Percentiles rank a stretch among this genome's conserved stretches.
Conservation (phyloP, 805 yeast species). For the Suhomyces sp. region DNA sequence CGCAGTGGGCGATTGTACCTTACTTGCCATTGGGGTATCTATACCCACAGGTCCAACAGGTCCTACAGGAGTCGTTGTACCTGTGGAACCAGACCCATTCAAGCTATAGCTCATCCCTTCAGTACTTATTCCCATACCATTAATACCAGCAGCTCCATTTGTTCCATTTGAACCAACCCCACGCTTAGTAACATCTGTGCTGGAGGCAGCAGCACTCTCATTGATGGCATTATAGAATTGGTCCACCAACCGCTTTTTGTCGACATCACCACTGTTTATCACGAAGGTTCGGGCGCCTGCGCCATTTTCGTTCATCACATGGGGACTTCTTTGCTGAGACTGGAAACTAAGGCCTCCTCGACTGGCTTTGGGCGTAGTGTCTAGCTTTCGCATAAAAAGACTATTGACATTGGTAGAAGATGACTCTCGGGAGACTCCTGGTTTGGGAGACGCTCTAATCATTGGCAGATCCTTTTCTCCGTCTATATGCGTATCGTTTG, state of each 20-base stretch:
- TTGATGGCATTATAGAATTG: slow-evolving; percentile 33
- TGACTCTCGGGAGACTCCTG: slow-evolving; percentile 1
- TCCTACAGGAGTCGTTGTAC: neutral
- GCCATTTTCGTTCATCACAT: slow-evolving; percentile 3
- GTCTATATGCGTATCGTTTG: neutral
- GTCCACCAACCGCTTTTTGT: slow-evolving; percentile 37
- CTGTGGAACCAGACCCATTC: neutral
- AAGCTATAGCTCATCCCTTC: neutral
- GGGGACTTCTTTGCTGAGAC: slow-evolving; percentile 6
- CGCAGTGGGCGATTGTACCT: neutral
- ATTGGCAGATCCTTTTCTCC: neutral
- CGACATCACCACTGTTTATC: slow-evolving; percentile 9
- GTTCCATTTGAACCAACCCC: neutral
- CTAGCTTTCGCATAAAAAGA: slow-evolving; percentile 7
- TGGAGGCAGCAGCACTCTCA: slow-evolving; percentile 11
- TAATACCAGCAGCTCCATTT: neutral
- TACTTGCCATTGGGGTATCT: neutral
- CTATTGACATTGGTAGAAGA: slow-evolving; percentile 6
- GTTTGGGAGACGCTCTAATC: neutral
- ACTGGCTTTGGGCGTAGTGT: slow-evolving; percentile 1
- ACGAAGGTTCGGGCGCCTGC: slow-evolving; percentile 4
- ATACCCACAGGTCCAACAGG: neutral
- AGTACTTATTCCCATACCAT: neutral
- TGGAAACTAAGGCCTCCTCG: slow-evolving; percentile 4
- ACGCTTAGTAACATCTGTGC: slow-evolving; percentile 1